Evolutionary conservation across 371 early-diverging fungal genomes (phyloP), one percentile per base, ranked within the genome.

Genomic region (Cladochytrium tenue): DNA sequence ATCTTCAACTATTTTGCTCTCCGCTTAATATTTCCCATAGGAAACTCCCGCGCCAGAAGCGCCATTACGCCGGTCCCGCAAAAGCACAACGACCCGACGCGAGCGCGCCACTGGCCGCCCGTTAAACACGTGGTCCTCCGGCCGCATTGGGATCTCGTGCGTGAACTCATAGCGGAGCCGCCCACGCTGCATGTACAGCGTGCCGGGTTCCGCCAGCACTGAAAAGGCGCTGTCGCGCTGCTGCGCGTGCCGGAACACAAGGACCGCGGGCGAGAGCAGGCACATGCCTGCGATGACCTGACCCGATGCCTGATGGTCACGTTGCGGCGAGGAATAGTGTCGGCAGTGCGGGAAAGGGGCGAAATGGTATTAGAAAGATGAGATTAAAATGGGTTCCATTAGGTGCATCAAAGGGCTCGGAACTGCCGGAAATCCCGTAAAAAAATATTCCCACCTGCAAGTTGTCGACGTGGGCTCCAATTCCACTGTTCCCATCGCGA

Each of bases 381-480:
- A 60, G 1, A 51, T n/a, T 27, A 56, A 56, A 15, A 56, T n/a
- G n/a, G n/a, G n/a, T n/a, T n/a, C n/a, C n/a, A n/a, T n/a, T n/a
- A n/a, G n/a, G n/a, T n/a, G n/a, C n/a, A n/a, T n/a, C n/a, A 35
- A 51, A 51, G 23, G 52, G 35, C 26, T 57, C 28, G 33, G 20
- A 13, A 53, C 23, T 53, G 30, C 10, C 23, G 23, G 26, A 61
- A 31, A 58, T 27, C 56, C 28, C 3, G 10, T 32, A 53, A 33
- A 65, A 60, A 62, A 28, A 36, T 53, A 32, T 20, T n/a, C 32
- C 31, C 59, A 73, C 80, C 51, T 80, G 77, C 31, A 83, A 31
- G 63, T 88, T 84, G 66, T 88, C 88, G 5, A 88, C 80, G 62
- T 88, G 88, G 2, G 83, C 75, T 57, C 76, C 72, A 61, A 88